Conservation (phyloP, 805 yeast species). For the Jamesozyma piceae region DNA sequence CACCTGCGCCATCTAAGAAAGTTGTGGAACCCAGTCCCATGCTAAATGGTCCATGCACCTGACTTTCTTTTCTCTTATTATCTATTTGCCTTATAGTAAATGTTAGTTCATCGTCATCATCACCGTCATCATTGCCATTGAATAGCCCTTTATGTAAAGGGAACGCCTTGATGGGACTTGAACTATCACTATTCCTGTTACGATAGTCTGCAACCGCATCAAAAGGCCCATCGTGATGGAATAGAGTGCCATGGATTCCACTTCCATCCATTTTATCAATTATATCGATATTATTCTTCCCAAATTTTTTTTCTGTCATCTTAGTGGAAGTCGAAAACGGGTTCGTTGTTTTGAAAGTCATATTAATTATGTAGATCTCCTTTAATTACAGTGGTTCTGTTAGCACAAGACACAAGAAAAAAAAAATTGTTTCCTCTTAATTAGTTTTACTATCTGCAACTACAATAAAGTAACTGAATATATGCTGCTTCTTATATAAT, state of each 20-base stretch:
- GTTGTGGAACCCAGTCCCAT: constrained; percentile 89
- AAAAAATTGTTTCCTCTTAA: too few species aligned
- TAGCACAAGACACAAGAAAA: too few species aligned
- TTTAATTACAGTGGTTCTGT: too few species aligned
- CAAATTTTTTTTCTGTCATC: neutral
- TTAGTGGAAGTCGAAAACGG: neutral
- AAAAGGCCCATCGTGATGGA: constrained; percentile 98
- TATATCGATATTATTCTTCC: constrained; percentile 67
- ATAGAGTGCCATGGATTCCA: constrained; percentile 81
- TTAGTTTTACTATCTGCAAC: too few species aligned
- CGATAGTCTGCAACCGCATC: constrained; percentile 97
- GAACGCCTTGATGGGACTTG: constrained; percentile 91
- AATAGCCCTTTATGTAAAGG: constrained; percentile 44
- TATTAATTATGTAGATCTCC: too few species aligned
- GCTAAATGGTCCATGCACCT: constrained; percentile 79
- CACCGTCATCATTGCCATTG: constrained; percentile 13
- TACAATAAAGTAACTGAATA: too few species aligned
- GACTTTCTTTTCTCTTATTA: constrained; percentile 48
- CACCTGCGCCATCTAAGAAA: constrained; percentile 94
- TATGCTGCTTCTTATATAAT: too few species aligned
- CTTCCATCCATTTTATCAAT: constrained; percentile 95
- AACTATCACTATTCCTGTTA: constrained; percentile 53
- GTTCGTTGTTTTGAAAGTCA: neutral
- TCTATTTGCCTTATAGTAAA: constrained; percentile 53
- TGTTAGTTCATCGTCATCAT: constrained; percentile 17